Conservation (phyloP, 2,329 filamentous ascomycete species). For the Colletotrichum simmondsii region DNA sequence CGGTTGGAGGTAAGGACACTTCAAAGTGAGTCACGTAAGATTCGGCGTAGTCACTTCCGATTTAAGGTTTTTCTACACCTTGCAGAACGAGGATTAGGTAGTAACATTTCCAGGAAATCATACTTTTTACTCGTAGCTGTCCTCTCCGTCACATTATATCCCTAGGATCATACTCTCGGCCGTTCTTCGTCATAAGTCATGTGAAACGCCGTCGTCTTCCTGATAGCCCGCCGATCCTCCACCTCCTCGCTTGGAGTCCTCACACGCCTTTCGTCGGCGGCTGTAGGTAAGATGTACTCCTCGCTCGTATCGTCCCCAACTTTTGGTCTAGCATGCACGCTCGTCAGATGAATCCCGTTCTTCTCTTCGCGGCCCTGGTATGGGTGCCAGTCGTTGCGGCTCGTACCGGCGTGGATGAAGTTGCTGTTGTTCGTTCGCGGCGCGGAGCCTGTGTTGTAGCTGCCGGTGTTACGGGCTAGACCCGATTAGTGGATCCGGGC, state of each 20-base stretch:
- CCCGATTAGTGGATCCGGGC: too few relatives aligned
- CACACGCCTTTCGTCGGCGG: constrained; percentile 28
- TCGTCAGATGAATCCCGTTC: constrained; percentile 40
- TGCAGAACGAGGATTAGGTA: too few relatives aligned
- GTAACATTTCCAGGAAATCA: too few relatives aligned
- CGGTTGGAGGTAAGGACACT: not conserved
- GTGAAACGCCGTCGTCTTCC: constrained; percentile 49
- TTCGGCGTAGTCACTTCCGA: too few relatives aligned
- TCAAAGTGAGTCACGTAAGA: too few relatives aligned
- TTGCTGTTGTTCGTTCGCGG: constrained; percentile 17
- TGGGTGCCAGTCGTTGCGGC: constrained; percentile 44
- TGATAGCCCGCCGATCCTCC: constrained; percentile 41
- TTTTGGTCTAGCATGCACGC: constrained; percentile 35
- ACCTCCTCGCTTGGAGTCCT: constrained; percentile 22
- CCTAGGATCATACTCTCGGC: not conserved
- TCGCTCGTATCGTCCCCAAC: constrained; percentile 44
- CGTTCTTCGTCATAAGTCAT: constrained; percentile 44
- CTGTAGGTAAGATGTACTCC: constrained; percentile 46
- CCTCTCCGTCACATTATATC: not conserved
- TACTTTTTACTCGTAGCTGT: not conserved
- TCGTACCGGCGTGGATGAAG: constrained; percentile 36
- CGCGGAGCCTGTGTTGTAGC: constrained; percentile 24
- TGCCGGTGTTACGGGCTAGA: too few relatives aligned
- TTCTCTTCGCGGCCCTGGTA: constrained; percentile 44
- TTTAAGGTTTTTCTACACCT: too few relatives aligned